Percentiles rank a stretch among this genome's conserved stretches.
These are phyloP conservation scores for Otatea glauca DNA, from an alignment of 176 grass and related monocot genomes.

Conservation along the genomic window DNA sequence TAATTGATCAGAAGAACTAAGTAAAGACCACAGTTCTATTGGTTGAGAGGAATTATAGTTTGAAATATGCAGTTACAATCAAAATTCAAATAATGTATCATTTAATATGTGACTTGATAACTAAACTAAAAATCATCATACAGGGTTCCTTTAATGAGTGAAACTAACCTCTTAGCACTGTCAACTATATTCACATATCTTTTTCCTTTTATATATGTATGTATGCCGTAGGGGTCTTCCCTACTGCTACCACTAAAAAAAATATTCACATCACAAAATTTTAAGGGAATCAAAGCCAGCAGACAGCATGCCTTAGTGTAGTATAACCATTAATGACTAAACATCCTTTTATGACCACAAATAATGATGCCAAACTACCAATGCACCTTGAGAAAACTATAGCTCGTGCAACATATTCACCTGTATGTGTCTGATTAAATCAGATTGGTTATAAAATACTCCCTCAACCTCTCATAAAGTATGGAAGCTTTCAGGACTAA, in stretches of 20 bases:
- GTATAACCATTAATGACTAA: background rate
- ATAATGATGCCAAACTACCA: slow-evolving; percentile 13
- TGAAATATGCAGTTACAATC: slow-evolving; percentile 10
- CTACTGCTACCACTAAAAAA: no score
- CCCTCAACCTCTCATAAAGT: background rate
- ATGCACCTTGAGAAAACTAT: slow-evolving; percentile 12
- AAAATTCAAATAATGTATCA: background rate
- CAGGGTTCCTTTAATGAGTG: slow-evolving; percentile 5
- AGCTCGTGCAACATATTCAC: background rate
- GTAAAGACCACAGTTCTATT: background rate
- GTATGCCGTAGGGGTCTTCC: no score
- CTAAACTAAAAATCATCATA: background rate
- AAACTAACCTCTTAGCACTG: background rate
- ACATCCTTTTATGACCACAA: background rate
- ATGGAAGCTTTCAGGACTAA: background rate
- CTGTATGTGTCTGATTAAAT: background rate
- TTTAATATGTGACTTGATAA: background rate
- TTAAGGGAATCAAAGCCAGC: background rate
- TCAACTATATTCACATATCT: slow-evolving; percentile 16
- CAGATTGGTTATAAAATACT: background rate
- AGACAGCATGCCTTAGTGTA: background rate
- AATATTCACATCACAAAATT: slow-evolving; percentile 21
- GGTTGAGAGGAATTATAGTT: slow-evolving; percentile 7
- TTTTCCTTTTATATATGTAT: no score
- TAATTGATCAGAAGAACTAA: background rate